phyloP scores from a whole-genome alignment of 345 rosid genomes.

The Rhodamnia argentea region DNA sequence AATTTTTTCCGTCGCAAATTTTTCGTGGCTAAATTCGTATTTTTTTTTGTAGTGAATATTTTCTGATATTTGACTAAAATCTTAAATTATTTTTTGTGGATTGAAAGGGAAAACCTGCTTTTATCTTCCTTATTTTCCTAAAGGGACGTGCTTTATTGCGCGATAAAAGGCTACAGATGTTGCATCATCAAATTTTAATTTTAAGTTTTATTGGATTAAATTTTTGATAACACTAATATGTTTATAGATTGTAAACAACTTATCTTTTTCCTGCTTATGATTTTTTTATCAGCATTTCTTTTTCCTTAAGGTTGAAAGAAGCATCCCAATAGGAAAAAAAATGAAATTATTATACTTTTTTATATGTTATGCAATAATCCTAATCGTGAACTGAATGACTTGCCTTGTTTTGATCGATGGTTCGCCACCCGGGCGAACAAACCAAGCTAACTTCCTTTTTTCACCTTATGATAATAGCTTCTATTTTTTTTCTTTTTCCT shows the following conservation, averaged over 20 bases:
- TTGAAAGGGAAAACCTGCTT: background rate
- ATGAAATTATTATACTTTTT: background rate
- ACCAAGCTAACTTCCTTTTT: too few species aligned
- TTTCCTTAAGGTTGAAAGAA: background rate
- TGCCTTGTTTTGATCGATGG: too few species aligned
- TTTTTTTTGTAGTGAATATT: too few species aligned
- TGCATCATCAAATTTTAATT: background rate
- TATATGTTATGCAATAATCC: background rate
- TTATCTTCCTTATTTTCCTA: background rate
- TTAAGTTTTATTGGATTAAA: fast-evolving
- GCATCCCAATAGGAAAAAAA: background rate
- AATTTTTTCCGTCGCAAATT: too few species aligned
- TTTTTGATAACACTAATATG: background rate
- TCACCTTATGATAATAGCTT: too few species aligned
- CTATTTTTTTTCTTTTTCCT: too few species aligned
- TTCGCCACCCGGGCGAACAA: too few species aligned
- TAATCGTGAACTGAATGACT: too few species aligned
- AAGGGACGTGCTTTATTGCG: background rate
- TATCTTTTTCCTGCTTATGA: background rate
- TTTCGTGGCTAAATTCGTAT: too few species aligned
- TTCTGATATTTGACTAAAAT: background rate
- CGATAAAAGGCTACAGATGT: background rate
- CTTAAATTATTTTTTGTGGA: fast-evolving
- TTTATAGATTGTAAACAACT: background rate
- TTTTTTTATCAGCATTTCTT: background rate